Evolutionary conservation across 768 basidiomycete genomes (phyloP).

Genomic region (Dioszegia crocea): DNA sequence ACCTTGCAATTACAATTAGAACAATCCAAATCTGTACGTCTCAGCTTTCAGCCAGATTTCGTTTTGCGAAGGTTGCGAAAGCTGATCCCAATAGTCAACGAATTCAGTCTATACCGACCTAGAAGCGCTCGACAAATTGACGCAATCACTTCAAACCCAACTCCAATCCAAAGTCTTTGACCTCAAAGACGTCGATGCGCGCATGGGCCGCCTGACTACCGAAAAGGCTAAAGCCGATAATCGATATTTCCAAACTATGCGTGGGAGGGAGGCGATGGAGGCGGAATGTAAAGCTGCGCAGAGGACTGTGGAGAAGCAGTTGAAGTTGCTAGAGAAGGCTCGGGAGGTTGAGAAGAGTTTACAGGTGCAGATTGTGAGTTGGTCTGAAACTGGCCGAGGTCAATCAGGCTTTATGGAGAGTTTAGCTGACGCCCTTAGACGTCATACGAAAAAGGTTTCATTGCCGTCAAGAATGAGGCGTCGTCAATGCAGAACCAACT

Average conservation of each 20-base stretch:
- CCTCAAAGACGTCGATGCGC: constrained; percentile 68
- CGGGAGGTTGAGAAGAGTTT: constrained; percentile 64
- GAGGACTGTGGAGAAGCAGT: constrained; percentile 60
- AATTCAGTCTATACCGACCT: constrained; percentile 75
- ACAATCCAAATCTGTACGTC: constrained; percentile 63
- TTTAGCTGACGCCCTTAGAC: constrained; percentile 24
- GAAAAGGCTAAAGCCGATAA: constrained; percentile 97
- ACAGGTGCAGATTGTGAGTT: constrained; percentile 59
- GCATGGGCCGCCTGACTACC: constrained; percentile 59
- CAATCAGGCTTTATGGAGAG: no score
- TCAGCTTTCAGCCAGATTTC: not conserved
- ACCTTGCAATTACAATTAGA: constrained; percentile 61
- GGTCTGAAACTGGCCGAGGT: not conserved
- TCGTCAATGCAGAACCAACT: constrained; percentile 39
- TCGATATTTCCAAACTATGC: constrained; percentile 86
- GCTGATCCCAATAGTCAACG: constrained; percentile 57
- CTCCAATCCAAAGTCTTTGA: constrained; percentile 81
- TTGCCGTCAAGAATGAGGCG: constrained; percentile 41
- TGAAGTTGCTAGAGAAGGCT: constrained; percentile 63
- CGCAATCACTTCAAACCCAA: constrained; percentile 77
- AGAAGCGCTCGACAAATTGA: constrained; percentile 76
- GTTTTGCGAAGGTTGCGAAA: not conserved
- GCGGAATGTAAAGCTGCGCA: constrained; percentile 65
- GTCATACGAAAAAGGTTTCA: constrained; percentile 48
- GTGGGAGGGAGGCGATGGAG: constrained; percentile 78